These are phyloP conservation scores for Anethum foeniculum DNA, from an alignment of 140 eudicot species.

Conservation along the genomic window DNA sequence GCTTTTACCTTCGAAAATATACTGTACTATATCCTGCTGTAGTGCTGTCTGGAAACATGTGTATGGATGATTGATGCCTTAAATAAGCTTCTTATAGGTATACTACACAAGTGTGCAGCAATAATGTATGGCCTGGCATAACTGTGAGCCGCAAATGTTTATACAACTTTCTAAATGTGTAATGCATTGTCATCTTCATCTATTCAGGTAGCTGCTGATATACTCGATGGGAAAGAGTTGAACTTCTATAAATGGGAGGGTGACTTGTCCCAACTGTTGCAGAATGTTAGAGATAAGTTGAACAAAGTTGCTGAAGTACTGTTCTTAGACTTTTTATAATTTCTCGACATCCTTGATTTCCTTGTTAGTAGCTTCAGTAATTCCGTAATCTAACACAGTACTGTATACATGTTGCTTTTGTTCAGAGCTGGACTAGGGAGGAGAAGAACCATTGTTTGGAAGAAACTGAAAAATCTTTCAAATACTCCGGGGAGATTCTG, in stretches of 20 bases:
- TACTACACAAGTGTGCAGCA: background rate
- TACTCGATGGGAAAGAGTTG: slow-evolving; percentile 63
- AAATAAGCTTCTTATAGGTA: background rate
- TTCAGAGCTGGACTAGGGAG: slow-evolving; percentile 87
- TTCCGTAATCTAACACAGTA: slow-evolving; percentile 6
- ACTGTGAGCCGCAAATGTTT: background rate
- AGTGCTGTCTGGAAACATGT: background rate
- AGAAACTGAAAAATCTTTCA: slow-evolving; percentile 91
- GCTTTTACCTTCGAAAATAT: background rate
- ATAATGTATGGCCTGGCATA: background rate
- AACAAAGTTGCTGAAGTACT: slow-evolving; percentile 74
- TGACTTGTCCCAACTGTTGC: slow-evolving; percentile 68
- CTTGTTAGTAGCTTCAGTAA: background rate
- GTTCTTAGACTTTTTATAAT: slow-evolving; percentile 1
- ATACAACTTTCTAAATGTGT: background rate
- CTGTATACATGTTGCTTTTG: slow-evolving; percentile 1
- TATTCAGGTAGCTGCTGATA: slow-evolving; percentile 61
- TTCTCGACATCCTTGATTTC: background rate
- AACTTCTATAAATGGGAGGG: slow-evolving; percentile 97
- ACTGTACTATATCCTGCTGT: background rate
- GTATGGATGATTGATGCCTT: background rate
- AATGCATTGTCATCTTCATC: background rate
- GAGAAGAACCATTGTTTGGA: slow-evolving; percentile 95
- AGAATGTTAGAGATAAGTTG: slow-evolving; percentile 75
- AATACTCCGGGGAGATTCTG: slow-evolving; percentile 69